Evolutionary conservation across 306 rosid species (phyloP), one percentile per base, ranked within the genome.

Genomic region (Cicer chorassanicum): DNA sequence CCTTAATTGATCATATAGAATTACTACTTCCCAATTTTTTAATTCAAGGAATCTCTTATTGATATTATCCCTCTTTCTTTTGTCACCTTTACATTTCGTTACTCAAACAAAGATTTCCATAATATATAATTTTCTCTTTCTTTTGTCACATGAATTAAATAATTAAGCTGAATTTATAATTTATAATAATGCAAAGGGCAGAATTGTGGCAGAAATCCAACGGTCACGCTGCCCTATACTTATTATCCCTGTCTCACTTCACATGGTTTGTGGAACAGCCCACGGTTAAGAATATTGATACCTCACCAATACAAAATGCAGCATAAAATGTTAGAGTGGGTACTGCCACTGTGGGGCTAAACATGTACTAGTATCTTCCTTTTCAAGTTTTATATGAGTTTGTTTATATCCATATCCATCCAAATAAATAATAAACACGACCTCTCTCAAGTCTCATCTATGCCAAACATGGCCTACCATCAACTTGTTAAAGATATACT

Each of bases 191-290:
- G 54, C 42, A 49, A 59, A 39, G 6, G 50, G 44, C 50, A 67
- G 24, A 29, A 24, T 15, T 43, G 60, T 15, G 54, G 68, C 62
- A 29, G 42, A 68, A 54, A 76, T 15, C 55, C 49, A 66, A 43
- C 46, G 2, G 6, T 41, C 60, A 21, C 29, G 16, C 4, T 65
- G 65, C 41, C 55, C 39, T 65, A 5, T 24, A 51, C 41, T 45
- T 16, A 68, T 77, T 34, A 36, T 49, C 13, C 69, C 7, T 8
- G 50, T 18, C 60, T 59, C 44, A 45, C 9, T 6, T 45, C 70
- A 56, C 63, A 68, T 53, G 69, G 70, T 38, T 77, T 67, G 55
- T 13, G 61, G 60, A 44, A 19, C 74, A 67, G 69, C 81, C 50
- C 65, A 56, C 65, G 7, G 71, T 41, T 61, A 38, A 60, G 50